Base-by-base conservation (phyloP, 2,329 filamentous ascomycete genomes). In the Chaetothyriales sp. region DNA sequence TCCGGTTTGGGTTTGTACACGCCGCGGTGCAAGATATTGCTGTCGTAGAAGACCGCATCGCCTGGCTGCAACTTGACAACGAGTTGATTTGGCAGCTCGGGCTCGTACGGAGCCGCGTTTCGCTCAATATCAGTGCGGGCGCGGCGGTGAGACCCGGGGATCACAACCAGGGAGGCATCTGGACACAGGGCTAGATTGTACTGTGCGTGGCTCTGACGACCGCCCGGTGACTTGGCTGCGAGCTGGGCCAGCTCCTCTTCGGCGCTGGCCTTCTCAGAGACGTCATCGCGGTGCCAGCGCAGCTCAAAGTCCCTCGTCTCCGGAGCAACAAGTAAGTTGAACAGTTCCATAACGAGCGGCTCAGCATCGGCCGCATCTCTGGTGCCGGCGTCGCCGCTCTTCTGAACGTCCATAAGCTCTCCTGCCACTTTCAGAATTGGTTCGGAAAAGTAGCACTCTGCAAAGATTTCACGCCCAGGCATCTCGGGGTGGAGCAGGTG, bases 1-100 rank as follows among this genome's bases (percentile, higher is more conserved):
- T 65, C 64, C 20, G 54, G 55, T 54, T 70, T 70, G 7, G 57
- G 65, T 52, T 61, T 61, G 52, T 72, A 73, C 22, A 68, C 63
- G 2, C 69, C 68, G 4, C 70, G 64, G 50, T 72, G 70, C 50
- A 93, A 65, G 56, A 94, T 93, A 65, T 94, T 93, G 63, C 89
- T 93, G 65, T 94, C 81, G 63, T 94, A 94, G 61, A 94, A 94
- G 43, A 84, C 84, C 15, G 84, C 79, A 66, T 94, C 87, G 0
- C 87, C 87, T 0, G 86, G 75, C 55, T 76, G 69, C 54, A 93
- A 70, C 62, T 71, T 62, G 15, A 93, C 86, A 2, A 77, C 67
- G 12, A 81, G 62, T 70, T 88, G 81, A 0, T 70, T 78, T 0
- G 81, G 79, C 57, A 92, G 59, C 1, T 69, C 61, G 2, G 68